Evolutionary conservation across 495 filamentous ascomycete species (phyloP).

Genomic region (Cercophora newfieldiana): DNA sequence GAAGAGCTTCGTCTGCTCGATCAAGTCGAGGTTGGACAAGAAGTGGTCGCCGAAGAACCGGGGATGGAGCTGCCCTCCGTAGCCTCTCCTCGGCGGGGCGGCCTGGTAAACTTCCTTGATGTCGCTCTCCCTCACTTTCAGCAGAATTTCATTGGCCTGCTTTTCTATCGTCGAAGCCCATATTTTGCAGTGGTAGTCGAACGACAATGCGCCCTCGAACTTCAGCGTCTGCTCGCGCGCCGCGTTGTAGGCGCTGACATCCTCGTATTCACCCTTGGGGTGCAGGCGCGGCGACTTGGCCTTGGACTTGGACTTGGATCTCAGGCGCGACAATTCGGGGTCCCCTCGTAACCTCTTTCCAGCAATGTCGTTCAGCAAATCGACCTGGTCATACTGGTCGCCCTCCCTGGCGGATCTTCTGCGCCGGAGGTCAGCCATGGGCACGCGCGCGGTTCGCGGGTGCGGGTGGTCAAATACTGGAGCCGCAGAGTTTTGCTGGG

Average conservation of each 20-base stretch:
- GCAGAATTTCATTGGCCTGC: constrained; percentile 36
- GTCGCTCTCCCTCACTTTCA: constrained; percentile 36
- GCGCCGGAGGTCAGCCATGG: constrained; percentile 22
- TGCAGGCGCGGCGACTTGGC: not conserved
- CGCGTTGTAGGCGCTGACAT: constrained; percentile 3
- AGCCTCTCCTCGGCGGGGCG: constrained; percentile 25
- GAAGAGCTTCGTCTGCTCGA: constrained; percentile 47
- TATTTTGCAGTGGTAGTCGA: constrained; percentile 16
- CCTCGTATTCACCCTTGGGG: not conserved
- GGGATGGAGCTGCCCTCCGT: constrained; percentile 32
- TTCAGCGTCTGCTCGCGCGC: constrained; percentile 14
- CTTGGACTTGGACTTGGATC: not conserved
- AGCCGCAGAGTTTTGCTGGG: constrained; percentile 17
- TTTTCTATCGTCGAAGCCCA: constrained; percentile 16
- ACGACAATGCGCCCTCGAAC: constrained; percentile 8
- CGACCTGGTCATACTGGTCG: constrained; percentile 20
- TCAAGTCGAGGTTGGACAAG: constrained; percentile 47
- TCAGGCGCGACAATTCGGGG: not conserved
- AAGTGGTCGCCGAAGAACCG: constrained; percentile 48
- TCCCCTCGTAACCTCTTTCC: constrained; percentile 4
- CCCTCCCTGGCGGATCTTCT: constrained; percentile 10
- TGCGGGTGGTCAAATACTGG: constrained; percentile 18
- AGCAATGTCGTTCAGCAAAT: constrained; percentile 3
- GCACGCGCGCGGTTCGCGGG: not conserved
- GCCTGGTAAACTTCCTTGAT: constrained; percentile 25